These are phyloP conservation scores for Lachnellula cervina DNA, from an alignment of 2,329 filamentous ascomycete species.

Conservation along the genomic window DNA sequence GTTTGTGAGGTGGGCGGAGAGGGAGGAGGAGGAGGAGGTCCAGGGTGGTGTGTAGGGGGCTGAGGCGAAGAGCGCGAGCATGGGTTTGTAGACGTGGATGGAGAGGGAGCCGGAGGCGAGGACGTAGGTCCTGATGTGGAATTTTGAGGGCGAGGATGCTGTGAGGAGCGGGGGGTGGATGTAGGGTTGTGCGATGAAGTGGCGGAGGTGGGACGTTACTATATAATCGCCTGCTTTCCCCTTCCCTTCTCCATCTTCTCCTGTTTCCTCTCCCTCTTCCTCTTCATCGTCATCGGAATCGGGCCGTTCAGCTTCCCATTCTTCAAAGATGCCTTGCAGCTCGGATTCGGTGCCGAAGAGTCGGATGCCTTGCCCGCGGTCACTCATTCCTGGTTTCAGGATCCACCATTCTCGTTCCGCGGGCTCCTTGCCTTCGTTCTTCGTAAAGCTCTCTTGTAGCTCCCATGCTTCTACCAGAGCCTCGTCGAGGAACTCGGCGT, in stretches of 20 bases:
- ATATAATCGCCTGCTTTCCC: slow-evolving; percentile 50
- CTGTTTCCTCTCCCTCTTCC: slow-evolving; percentile 37
- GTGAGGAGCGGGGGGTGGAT: slow-evolving; percentile 80
- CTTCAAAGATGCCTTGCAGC: slow-evolving; percentile 82
- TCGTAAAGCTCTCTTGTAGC: slow-evolving; percentile 68
- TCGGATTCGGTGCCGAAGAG: slow-evolving; percentile 83
- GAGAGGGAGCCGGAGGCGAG: slow-evolving; percentile 72
- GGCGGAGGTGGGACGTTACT: slow-evolving; percentile 83
- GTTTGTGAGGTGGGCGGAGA: slow-evolving; percentile 84
- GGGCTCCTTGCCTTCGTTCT: slow-evolving; percentile 49
- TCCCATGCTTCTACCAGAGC: slow-evolving; percentile 88
- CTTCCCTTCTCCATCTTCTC: slow-evolving; percentile 45
- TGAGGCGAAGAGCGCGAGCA: slow-evolving; percentile 90
- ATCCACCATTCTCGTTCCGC: slow-evolving; percentile 84
- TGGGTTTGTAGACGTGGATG: slow-evolving; percentile 81
- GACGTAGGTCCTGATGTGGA: slow-evolving; percentile 91
- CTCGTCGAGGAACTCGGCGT: slow-evolving; percentile 93
- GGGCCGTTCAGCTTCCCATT: slow-evolving; percentile 70
- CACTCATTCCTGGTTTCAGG: slow-evolving; percentile 95
- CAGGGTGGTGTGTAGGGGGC: slow-evolving; percentile 65
- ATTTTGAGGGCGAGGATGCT: slow-evolving; percentile 63
- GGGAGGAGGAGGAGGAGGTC: slow-evolving; percentile 38
- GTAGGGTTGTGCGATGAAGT: slow-evolving; percentile 95
- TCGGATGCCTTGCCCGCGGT: slow-evolving; percentile 87
- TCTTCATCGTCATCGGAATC: slow-evolving; percentile 63